phyloP scores from a whole-genome alignment of 345 rosid species.

The Melaleuca alternifolia region DNA sequence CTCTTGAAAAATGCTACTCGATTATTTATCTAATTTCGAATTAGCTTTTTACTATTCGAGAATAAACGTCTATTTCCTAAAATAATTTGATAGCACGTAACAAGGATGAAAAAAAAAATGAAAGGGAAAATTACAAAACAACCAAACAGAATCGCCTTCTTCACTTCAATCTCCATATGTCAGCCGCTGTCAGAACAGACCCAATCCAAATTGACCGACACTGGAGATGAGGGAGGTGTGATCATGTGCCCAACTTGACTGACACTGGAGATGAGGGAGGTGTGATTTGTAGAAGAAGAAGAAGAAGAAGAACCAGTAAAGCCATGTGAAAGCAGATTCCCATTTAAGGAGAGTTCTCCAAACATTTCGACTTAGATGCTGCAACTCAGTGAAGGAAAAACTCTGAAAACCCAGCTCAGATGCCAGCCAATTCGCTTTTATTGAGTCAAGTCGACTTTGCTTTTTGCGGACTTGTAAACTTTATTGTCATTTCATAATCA shows the following conservation, averaged over 20 bases:
- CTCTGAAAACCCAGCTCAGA: background rate
- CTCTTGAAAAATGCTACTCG: background rate
- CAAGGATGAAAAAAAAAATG: background rate
- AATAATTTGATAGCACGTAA: background rate
- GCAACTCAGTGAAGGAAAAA: background rate
- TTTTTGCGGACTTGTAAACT: background rate
- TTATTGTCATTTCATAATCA: background rate
- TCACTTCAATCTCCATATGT: background rate
- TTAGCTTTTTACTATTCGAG: background rate
- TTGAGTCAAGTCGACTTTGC: background rate
- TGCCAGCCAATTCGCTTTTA: background rate
- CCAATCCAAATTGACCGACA: background rate
- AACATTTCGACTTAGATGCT: background rate
- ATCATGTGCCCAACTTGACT: background rate
- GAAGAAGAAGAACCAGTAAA: background rate
- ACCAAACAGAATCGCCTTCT: background rate
- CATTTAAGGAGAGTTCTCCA: background rate
- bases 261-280: background rate
- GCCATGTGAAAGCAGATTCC: background rate
- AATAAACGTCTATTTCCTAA: background rate
- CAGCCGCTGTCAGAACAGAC: background rate
- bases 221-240: background rate
- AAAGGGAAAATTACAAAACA: background rate
- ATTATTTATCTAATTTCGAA: background rate
- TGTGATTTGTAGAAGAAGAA: background rate